These are phyloP conservation scores for Neurospora hispaniola DNA, from an alignment of 495 filamentous ascomycete genomes.

Conservation along the genomic window DNA sequence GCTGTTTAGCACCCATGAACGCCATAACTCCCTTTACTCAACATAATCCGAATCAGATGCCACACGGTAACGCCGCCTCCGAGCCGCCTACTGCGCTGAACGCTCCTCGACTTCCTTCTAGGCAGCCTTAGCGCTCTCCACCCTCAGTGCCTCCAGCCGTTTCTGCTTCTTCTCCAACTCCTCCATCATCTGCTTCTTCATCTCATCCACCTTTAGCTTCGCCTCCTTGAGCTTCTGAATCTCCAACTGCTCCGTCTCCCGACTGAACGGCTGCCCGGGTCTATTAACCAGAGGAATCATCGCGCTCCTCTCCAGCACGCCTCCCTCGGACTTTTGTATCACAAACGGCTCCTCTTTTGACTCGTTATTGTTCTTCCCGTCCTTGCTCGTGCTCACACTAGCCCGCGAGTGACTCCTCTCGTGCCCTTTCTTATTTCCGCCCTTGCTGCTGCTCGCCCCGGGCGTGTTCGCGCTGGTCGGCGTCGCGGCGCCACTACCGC, in stretches of 20 bases:
- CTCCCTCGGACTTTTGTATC: conserved; percentile 26
- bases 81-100: background rate
- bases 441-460: background rate
- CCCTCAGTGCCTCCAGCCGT: conserved; percentile 34
- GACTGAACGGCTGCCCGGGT: conserved; percentile 60
- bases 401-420: conserved; percentile 1
- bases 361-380: conserved; percentile 5
- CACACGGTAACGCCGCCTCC: background rate
- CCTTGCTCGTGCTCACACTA: conserved; percentile 14
- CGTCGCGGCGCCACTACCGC: background rate
- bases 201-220: conserved; percentile 55
- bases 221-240: conserved; percentile 62
- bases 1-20: background rate
- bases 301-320: conserved; percentile 50
- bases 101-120: background rate
- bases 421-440: background rate
- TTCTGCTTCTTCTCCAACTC: conserved; percentile 51
- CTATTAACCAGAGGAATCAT: conserved; percentile 57
- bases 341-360: background rate
- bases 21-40: background rate
- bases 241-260: conserved; percentile 62
- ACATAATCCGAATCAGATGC: background rate
- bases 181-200: conserved; percentile 51
- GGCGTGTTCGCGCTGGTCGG: background rate
- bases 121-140: conserved; percentile 12